Base-by-base conservation (phyloP, 768 basidiomycete species). In the Russula dissimulans region DNA sequence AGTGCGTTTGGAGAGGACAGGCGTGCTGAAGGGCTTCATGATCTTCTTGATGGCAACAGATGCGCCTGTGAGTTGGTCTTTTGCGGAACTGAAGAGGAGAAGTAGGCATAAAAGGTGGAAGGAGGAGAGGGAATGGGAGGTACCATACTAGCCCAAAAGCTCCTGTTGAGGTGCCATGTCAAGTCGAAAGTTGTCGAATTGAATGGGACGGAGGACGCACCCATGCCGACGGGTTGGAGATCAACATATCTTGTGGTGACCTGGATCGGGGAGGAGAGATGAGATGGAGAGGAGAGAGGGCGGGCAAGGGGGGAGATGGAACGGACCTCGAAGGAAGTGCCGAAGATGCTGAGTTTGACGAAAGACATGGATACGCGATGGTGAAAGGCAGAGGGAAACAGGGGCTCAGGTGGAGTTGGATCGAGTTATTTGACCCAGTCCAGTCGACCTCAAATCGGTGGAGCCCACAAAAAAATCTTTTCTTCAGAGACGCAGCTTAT, bases 41-140 rank as follows among this genome's bases (percentile, higher is more conserved):
- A 98, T 99, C 85, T 98, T 98, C 84, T 99, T 99, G 78, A 99
- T 95, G 69, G 97, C 97, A 59, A 95, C 95, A 17, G 91, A 89
- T 48, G 92, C 83, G 44, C 85, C 89, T 9, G 93, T 95, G 56
- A 98, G 83, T 74, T 97, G 95, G 72, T 95, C 91, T 73, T 94
- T 95, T 38, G 92, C 89, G 17, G 93, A 95, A 69, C 94, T 95
- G 67, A 43, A 60, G 41, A 43, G 38, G 11, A 45, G 3, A 14
- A 17, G 56, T 58, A 17, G 17, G 26, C 18, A n/a, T 12, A 22
- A 6, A 7, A 8, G 8, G 10, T 3, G 22, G 15, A n/a, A 18
- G 3, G 32, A 38, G 36, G 7, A 53, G 54, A 56, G 42, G 46
- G 31, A 53, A 38, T 26, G 22, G 5, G 53, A 48, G 57, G 36